A percentile compares a stretch with the other conserved stretches of the same genome.
Conservation (phyloP, 345 rosid genomes). For the Boechera retrofracta region DNA sequence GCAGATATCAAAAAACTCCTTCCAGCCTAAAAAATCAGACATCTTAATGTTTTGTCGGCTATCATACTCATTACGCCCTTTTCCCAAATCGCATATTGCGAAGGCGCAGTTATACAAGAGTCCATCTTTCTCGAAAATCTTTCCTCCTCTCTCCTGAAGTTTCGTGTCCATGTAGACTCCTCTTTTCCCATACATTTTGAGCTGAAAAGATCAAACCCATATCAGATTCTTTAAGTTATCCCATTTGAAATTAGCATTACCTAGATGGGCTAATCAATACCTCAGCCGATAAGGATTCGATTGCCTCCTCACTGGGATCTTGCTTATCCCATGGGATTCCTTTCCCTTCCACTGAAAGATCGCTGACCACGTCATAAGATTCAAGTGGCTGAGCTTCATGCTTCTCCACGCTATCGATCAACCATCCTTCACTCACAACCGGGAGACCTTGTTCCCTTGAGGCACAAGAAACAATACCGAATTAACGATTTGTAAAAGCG, state of each 20-base stretch:
- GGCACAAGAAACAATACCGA: neutral
- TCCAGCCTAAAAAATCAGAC: accelerated
- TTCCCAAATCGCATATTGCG: slow-evolving; percentile 68
- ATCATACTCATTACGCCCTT: slow-evolving; percentile 63
- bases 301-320: slow-evolving; percentile 63
- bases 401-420: slow-evolving; percentile 71
- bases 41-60: neutral
- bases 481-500: neutral
- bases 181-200: slow-evolving; percentile 73
- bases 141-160: slow-evolving; percentile 61
- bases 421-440: slow-evolving; percentile 75
- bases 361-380: slow-evolving; percentile 65
- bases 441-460: slow-evolving; percentile 62
- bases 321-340: slow-evolving; percentile 78
- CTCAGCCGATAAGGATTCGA: slow-evolving; percentile 61
- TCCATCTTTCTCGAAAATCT: slow-evolving; percentile 69
- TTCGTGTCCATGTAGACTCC: slow-evolving; percentile 67
- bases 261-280: slow-evolving; percentile 16
- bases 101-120: slow-evolving; percentile 77
- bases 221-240: neutral
- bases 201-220: slow-evolving; percentile 47
- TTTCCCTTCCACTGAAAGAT: slow-evolving; percentile 65
- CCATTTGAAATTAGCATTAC: neutral
- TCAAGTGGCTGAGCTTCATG: slow-evolving; percentile 69
- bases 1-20: neutral